Conservation (phyloP, 2,329 filamentous ascomycete species). For the Aspergillus felis region DNA sequence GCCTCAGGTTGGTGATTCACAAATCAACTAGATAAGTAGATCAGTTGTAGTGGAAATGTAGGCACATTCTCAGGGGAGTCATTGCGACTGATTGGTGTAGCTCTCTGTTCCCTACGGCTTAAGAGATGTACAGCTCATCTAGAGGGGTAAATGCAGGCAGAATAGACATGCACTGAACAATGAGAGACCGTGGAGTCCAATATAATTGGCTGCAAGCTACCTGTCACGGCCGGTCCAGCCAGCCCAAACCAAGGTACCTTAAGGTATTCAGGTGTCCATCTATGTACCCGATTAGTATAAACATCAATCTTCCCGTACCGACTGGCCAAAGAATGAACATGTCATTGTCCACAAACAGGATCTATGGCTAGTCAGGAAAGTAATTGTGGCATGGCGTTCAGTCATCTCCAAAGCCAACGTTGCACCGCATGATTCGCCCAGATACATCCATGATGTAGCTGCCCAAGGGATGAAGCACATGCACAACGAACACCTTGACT, state of each 20-base stretch:
- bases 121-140: not conserved
- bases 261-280: not conserved
- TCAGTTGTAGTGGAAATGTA: not conserved
- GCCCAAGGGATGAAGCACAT: conserved; percentile 19
- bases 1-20: conserved; percentile 2
- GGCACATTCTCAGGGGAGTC: not conserved
- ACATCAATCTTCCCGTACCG: not conserved
- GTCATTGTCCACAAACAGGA: not conserved
- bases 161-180: not conserved
- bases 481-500: conserved; percentile 14
- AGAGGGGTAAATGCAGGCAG: not conserved
- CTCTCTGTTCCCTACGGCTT: not conserved
- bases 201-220: not conserved
- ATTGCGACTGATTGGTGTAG: not conserved
- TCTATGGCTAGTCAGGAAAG: conserved; percentile 4
- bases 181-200: not conserved
- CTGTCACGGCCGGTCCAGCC: not conserved
- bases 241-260: not conserved
- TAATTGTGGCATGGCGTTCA: conserved; percentile 9
- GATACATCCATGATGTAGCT: conserved; percentile 14
- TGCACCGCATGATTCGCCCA: conserved; percentile 21
- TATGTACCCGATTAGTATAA: not conserved
- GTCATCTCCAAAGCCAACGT: conserved; percentile 15
- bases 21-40: not conserved
- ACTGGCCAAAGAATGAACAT: not conserved